Evolutionary conservation across 352 stramenopile genomes (phyloP).

Genomic region (Elongisporangium senticosum): DNA sequence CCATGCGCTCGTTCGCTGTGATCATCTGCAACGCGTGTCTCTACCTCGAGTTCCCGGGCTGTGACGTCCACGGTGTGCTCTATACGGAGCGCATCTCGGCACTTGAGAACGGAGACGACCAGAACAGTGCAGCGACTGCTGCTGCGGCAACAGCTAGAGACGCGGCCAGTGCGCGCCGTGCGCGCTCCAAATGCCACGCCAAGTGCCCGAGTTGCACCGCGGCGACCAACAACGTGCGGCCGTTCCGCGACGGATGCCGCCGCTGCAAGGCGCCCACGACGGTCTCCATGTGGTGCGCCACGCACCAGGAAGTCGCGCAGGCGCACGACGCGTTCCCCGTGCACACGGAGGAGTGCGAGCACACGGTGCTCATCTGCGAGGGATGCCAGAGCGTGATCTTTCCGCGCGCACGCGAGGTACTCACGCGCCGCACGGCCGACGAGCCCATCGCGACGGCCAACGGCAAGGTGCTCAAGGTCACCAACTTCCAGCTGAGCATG

Average conservation of each 20-base stretch:
- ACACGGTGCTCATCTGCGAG: constrained; percentile 72
- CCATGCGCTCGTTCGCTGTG: constrained; percentile 65
- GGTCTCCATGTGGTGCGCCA: constrained; percentile 71
- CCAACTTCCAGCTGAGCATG: constrained; percentile 86
- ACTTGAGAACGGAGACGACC: constrained; percentile 5
- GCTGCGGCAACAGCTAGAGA: no score
- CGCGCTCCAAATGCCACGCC: constrained; percentile 26
- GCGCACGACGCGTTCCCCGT: constrained; percentile 62
- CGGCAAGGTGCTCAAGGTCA: constrained; percentile 65
- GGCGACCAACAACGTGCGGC: constrained; percentile 76
- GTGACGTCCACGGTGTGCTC: constrained; percentile 77
- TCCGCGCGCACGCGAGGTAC: constrained; percentile 53
- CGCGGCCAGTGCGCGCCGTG: constrained; percentile 9
- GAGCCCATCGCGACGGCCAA: constrained; percentile 46
- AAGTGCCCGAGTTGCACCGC: constrained; percentile 82
- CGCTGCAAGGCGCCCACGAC: constrained; percentile 70
- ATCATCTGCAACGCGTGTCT: constrained; percentile 78
- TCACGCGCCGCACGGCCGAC: constrained; percentile 51
- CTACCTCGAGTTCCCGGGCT: constrained; percentile 87
- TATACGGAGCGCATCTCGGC: constrained; percentile 61
- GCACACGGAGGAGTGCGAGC: constrained; percentile 60
- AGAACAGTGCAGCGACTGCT: not conserved
- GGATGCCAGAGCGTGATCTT: constrained; percentile 71
- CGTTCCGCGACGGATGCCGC: constrained; percentile 79
- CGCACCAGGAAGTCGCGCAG: constrained; percentile 54